Base-by-base conservation (phyloP, 1,139 yeast species). In the Yamadazyma songkhlaensis region DNA sequence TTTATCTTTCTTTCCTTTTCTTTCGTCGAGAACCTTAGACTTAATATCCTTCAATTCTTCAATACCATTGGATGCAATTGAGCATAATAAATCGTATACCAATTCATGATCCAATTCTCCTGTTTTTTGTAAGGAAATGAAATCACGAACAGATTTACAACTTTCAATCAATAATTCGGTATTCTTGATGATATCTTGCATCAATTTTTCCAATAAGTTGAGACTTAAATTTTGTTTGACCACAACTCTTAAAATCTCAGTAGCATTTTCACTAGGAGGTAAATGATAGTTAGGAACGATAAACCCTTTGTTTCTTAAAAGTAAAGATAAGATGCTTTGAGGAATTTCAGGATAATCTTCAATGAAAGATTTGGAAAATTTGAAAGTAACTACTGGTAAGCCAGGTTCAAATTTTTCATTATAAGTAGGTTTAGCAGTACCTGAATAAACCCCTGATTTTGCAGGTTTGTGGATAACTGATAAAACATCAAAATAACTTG, bases 201-300 rank as follows among this genome's bases (percentile, higher is more conserved):
- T 73, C 51, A 88, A 69, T 55, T 81, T 77, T 50, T 84, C 88
- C 38, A 89, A 69, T 51, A 89, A 65, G 55, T 84, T 89, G 47
- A 84, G 69, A 25, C 85, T 73, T 56, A 89, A 64, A 34, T 84
- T 80, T 49, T 76, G 77, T 52, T 95, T 77, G 35, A 87, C 90
- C 23, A 89, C 97, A 17, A 89, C 89, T 56, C 97, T 77, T 48
- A 89, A 70, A 41, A 88, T 84, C 59, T 89, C 96, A 40, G 58
- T 67, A 14, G 72, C 72, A 13, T 54, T 54, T 44, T 67, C 75
- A 42, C 57, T 54, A 22, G 85, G 81, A 25, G 96, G 95, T 50
- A 89, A 73, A 44, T 84, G 89, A 62, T 89, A 89, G 69, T 89
- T 89, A 45, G 97, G 97, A 44, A 89, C 74, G 56, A 89, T 89